Evolutionary conservation across 805 yeast genomes (phyloP), one percentile per base, ranked within the genome.

Genomic region (Lipomyces yamadae): DNA sequence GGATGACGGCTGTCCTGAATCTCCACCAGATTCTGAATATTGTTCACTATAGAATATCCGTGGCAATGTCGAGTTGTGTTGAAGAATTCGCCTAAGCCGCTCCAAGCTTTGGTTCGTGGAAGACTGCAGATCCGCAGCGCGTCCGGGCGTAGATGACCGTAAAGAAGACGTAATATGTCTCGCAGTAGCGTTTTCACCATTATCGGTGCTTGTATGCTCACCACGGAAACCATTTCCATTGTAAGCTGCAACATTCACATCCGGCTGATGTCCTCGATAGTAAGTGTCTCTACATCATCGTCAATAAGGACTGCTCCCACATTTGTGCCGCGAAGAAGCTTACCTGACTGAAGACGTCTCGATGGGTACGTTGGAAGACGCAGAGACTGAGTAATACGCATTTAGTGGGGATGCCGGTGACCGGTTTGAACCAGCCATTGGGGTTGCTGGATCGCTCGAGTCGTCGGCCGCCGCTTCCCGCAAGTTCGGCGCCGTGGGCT

Each of bases 71-170:
- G 63, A 34, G 52, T 60, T 60, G 48, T 55, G 63, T 13, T 35
- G 63, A 15, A 60, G 63, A 13, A 60, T 48, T 24, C 63, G 33
- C 29, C 62, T 24, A 7, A 60, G 52, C 29, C 63, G 39, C 35
- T 60, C 63, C 8, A 60, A 10, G 24, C 37, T 60, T n/a, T 54
- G 35, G 7, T 60, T 48, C n/a, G 57, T 15, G 29, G 63, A 60
- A 6, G 35, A 13, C n/a, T 57, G 60, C 32, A 52, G n/a, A 32
- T 32, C 55, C 15, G 48, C 15, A 42, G 48, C 15, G 10, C 7
- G 48, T 42, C 48, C 29, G 24, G 48, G 48, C n/a, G 48, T 42
- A 42, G 48, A n/a, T 5, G 48, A 42, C 48, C 24, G 15, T 8
- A 42, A 42, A 42, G 24, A 4, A 24, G 48, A 42, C 24, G 18